These are phyloP conservation scores for Hypsizygus marmoreus DNA, from an alignment of 768 basidiomycete species.

Conservation along the genomic window DNA sequence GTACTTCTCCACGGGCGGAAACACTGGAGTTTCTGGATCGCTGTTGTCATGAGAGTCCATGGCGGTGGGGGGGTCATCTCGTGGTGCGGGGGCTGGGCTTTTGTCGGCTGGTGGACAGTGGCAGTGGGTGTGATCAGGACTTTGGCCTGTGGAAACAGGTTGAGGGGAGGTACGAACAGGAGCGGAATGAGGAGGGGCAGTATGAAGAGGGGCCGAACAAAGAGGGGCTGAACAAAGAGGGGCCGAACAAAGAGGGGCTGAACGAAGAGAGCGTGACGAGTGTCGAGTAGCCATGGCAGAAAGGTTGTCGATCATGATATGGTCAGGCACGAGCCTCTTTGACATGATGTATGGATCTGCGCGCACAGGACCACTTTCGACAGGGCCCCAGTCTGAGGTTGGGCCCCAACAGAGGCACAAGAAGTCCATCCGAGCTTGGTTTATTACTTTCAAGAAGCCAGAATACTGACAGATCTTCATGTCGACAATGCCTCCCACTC, in stretches of 20 bases:
- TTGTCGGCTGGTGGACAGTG: not conserved
- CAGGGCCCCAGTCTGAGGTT: not conserved
- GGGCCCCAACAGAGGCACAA: conserved; percentile 3
- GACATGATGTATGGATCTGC: not conserved
- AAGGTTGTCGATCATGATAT: not conserved
- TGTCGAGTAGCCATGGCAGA: no score
- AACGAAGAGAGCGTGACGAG: no score
- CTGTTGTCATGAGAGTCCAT: not conserved
- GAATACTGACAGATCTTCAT: not conserved
- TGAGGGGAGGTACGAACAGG: no score
- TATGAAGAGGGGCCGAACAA: no score
- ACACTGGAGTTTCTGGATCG: not conserved
- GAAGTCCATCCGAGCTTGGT: not conserved
- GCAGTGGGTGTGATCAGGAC: no score
- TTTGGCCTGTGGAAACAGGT: no score
- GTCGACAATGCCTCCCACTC: not conserved
- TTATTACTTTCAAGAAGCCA: not conserved
- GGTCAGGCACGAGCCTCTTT: not conserved
- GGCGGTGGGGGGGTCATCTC: not conserved
- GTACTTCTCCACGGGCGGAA: not conserved
- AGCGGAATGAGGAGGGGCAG: no score
- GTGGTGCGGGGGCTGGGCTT: not conserved
- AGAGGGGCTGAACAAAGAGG: no score
- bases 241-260: no score
- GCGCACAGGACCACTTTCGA: not conserved